Evolutionary conservation across 257 asterid genomes (phyloP).

Genomic region (Gentiana straminea): DNA sequence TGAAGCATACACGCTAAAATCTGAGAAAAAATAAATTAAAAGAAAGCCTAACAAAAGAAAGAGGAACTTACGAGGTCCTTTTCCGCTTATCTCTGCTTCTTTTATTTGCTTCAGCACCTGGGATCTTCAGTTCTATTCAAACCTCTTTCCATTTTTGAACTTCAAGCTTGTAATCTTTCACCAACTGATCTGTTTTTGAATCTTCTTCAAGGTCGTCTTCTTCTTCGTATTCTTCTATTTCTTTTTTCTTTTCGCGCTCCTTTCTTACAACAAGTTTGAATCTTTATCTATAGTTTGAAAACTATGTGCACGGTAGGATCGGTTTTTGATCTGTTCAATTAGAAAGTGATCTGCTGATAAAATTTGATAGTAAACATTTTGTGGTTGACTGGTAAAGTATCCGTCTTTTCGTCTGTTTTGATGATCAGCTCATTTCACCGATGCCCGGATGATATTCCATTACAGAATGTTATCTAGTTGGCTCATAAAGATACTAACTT

Average conservation of each 20-base stretch:
- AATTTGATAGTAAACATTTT: conserved; percentile 16
- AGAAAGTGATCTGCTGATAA: conserved; percentile 41
- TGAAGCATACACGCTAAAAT: conserved; percentile 41
- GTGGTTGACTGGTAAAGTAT: conserved; percentile 20
- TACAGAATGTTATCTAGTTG: conserved; percentile 19
- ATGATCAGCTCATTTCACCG: too few species aligned
- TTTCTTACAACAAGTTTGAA: conserved; percentile 21
- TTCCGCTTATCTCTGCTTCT: conserved; percentile 38
- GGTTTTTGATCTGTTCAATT: conserved; percentile 54
- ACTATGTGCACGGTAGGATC: conserved; percentile 38
- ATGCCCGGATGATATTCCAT: conserved; percentile 12
- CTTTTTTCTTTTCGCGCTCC: neutral
- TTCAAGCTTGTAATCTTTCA: conserved; percentile 12
- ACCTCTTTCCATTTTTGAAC: conserved; percentile 36
- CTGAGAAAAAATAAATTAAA: conserved; percentile 31
- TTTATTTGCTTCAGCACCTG: conserved; percentile 47
- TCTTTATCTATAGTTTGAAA: conserved; percentile 26
- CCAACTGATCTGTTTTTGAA: conserved; percentile 19
- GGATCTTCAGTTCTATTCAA: conserved; percentile 58
- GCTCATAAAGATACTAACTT: conserved; percentile 26
- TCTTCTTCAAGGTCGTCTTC: neutral
- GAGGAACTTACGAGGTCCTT: conserved; percentile 54
- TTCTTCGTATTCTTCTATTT: conserved; percentile 1
- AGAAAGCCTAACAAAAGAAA: conserved; percentile 12
- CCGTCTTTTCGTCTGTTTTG: too few species aligned